A percentile compares a stretch with the other conserved stretches of the same genome.
Evolutionary conservation across 2,329 filamentous ascomycete species (phyloP).

Genomic region (Penicillium decumbens): DNA sequence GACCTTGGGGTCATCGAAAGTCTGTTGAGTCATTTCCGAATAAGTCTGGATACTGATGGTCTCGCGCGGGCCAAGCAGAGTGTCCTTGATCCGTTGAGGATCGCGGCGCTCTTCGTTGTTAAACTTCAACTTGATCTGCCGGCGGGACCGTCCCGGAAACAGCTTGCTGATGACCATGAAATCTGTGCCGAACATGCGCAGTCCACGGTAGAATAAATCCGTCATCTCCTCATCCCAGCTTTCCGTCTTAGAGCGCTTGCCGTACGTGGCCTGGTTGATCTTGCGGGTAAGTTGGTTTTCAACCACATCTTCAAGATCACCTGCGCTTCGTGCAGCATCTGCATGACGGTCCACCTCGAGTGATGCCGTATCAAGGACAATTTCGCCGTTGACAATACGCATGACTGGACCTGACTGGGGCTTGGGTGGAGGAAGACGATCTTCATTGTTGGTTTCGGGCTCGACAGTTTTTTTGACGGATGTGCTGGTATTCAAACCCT

Average conservation of each 20-base stretch:
- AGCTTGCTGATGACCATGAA: slow-evolving; percentile 61
- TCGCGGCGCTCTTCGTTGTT: slow-evolving; percentile 57
- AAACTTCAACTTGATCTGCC: slow-evolving; percentile 62
- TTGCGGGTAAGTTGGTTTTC: slow-evolving; percentile 46
- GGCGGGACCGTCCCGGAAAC: slow-evolving; percentile 56
- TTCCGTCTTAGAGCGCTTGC: slow-evolving; percentile 49
- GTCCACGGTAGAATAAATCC: slow-evolving; percentile 58
- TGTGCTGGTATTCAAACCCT: slow-evolving; percentile 22
- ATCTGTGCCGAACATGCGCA: slow-evolving; percentile 61
- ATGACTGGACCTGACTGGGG: slow-evolving; percentile 44
- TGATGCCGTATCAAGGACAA: slow-evolving; percentile 51
- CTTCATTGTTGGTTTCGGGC: slow-evolving; percentile 18
- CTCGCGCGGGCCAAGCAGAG: slow-evolving; percentile 46
- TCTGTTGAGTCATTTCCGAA: slow-evolving; percentile 44
- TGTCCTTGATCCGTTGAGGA: slow-evolving; percentile 50
- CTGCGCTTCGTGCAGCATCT: slow-evolving; percentile 47
- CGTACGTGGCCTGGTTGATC: slow-evolving; percentile 46
- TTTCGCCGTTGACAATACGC: slow-evolving; percentile 55
- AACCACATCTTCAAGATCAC: slow-evolving; percentile 44
- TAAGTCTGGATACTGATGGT: slow-evolving; percentile 43
- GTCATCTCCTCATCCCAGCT: slow-evolving; percentile 57
- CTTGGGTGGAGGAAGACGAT: slow-evolving; percentile 22
- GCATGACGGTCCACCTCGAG: slow-evolving; percentile 54
- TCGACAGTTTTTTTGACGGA: slow-evolving; percentile 27
- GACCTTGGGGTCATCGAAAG: slow-evolving; percentile 39